Base-by-base conservation (phyloP, 169 alveolate species). In the Plasmodium malariae region DNA sequence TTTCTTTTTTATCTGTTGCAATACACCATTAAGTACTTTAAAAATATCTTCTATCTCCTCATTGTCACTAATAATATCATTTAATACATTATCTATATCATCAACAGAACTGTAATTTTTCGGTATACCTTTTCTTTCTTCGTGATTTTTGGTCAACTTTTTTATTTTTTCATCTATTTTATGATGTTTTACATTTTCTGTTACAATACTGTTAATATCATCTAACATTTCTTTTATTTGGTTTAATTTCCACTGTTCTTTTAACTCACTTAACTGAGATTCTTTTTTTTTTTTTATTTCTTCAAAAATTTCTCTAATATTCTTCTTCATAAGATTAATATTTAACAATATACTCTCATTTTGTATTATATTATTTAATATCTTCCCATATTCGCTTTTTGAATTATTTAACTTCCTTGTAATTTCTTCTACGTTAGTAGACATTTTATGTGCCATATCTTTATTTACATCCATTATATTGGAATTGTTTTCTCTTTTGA, bases 401-500 rank as follows among this genome's bases (percentile, higher is more conserved):
- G 74, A 3, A n/a, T 24, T 12, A 30, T n/a, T 43, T 65, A 65
- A 24, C 37, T 65, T 65, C 21, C 21, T 65, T 19, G 54, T 65
- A 43, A 65, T 65, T 4, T 11, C 32, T 32, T 65, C 74, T 65
- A 65, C 32, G n/a, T 65, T 30, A 30, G 21, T 36, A 26, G 4
- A 30, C 32, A 34, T 30, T n/a, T 24, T 30, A 9, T 14, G 59
- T 65, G 32, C 32, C 24, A 26, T 34, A 12, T 65, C 74, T 65
- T 45, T 34, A 36, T 36, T 21, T 65, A 0, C 28, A 9, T 65
- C 74, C 74, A 65, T 65, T 34, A 65, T 30, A 65, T 65, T 65
- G 24, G 26, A 65, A 65, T 65, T 65, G 24, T 65, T 65, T 65
- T 65, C 74, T 43, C 32, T 65, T 24, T 21, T 28, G 11, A 65